These are phyloP conservation scores for Colletotrichum cordylinicola DNA, from an alignment of 2,329 filamentous ascomycete species.

Conservation along the genomic window DNA sequence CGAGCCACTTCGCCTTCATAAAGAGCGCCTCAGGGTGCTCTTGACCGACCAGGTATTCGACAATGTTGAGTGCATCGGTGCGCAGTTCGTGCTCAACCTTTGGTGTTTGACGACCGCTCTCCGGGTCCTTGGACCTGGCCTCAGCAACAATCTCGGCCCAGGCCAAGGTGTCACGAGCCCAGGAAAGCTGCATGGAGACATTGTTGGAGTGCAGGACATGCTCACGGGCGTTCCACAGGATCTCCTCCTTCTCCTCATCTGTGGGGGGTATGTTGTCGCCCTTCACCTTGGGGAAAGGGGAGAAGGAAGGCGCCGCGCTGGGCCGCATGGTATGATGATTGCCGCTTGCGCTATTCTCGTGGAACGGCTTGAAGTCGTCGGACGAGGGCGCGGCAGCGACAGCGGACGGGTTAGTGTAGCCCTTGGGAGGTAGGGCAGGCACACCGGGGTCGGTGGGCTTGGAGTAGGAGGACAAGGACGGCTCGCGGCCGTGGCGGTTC, in stretches of 20 bases:
- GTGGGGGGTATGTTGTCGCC: constrained; percentile 91
- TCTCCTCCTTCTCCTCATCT: constrained; percentile 92
- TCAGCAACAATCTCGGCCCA: constrained; percentile 88
- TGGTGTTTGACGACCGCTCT: constrained; percentile 66
- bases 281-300: constrained; percentile 86
- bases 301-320: constrained; percentile 77
- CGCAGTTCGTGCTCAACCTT: constrained; percentile 87
- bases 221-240: constrained; percentile 82
- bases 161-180: constrained; percentile 90
- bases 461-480: constrained; percentile 47
- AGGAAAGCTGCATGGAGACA: constrained; percentile 93
- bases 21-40: constrained; percentile 94
- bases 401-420: constrained; percentile 34
- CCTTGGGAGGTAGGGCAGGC: constrained; percentile 18
- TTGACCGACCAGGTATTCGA: constrained; percentile 88
- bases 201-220: constrained; percentile 92
- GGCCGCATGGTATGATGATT: constrained; percentile 38
- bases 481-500: constrained; percentile 45
- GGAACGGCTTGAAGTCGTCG: constrained; percentile 45
- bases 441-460: constrained; percentile 24
- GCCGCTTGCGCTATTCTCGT: constrained; percentile 37
- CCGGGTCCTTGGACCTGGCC: constrained; percentile 73
- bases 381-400: constrained; percentile 34
- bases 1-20: constrained; percentile 94
- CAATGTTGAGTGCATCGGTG: constrained; percentile 89